These are phyloP conservation scores for Gentiana straminea DNA, from an alignment of 257 asterid species.

Conservation along the genomic window DNA sequence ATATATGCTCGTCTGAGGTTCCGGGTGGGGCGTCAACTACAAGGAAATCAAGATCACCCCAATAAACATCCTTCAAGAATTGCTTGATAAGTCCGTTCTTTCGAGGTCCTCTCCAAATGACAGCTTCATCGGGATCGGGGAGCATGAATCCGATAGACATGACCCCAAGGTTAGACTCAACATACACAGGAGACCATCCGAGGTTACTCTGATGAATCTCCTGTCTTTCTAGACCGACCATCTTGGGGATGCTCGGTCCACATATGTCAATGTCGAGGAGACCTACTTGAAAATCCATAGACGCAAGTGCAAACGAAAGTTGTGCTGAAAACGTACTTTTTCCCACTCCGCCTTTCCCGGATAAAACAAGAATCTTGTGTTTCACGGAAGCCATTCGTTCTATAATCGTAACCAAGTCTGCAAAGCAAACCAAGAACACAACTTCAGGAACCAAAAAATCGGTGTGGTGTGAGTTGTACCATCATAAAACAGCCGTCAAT, in stretches of 20 bases:
- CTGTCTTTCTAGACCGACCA: constrained; percentile 80
- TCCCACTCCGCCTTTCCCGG: constrained; percentile 96
- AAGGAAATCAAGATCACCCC: constrained; percentile 91
- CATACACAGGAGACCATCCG: constrained; percentile 91
- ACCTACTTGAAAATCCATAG: constrained; percentile 80
- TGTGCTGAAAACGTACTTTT: constrained; percentile 92
- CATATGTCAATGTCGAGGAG: constrained; percentile 91
- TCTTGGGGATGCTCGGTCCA: constrained; percentile 88
- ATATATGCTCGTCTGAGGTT: constrained; percentile 86
- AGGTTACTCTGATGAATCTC: constrained; percentile 62
- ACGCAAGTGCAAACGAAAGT: constrained; percentile 69
- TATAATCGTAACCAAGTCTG: constrained; percentile 65
- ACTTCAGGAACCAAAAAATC: constrained; percentile 52
- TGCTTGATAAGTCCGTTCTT: constrained; percentile 73
- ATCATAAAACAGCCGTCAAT: constrained; percentile 1
- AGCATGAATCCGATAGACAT: constrained; percentile 64
- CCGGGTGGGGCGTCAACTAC: constrained; percentile 98
- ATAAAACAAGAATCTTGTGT: constrained; percentile 84
- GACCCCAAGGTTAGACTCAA: constrained; percentile 84
- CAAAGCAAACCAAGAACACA: constrained; percentile 2
- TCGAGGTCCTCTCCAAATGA: constrained; percentile 88
- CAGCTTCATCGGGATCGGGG: constrained; percentile 51
- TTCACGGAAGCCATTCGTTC: constrained; percentile 93
- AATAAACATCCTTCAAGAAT: constrained; percentile 67
- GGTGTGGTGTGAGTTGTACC: constrained; percentile 61